phyloP scores from a whole-genome alignment of 495 filamentous ascomycete genomes.

The Talaromyces thailandensis region DNA sequence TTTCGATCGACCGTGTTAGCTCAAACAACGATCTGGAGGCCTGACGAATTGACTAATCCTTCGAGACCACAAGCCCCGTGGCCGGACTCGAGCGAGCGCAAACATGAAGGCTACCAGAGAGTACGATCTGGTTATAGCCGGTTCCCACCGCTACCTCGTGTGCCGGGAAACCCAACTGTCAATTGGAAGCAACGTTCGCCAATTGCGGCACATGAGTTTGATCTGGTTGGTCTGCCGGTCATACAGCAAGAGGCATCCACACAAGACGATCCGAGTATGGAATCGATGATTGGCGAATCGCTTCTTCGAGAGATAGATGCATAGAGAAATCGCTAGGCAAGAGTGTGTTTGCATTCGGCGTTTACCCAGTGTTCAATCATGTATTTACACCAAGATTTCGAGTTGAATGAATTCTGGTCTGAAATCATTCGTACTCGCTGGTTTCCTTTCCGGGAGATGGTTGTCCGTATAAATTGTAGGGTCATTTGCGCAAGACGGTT shows the following conservation, averaged over 20 bases:
- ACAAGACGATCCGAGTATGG: conserved; percentile 6
- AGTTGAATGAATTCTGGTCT: neutral
- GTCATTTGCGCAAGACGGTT: neutral
- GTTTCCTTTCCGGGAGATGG: neutral
- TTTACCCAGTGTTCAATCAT: neutral
- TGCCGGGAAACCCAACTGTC: conserved; percentile 20
- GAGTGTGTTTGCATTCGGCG: neutral
- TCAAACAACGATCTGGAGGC: conserved; percentile 15
- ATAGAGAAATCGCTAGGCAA: neutral
- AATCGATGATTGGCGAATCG: neutral
- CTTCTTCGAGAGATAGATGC: conserved; percentile 2
- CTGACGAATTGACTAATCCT: neutral
- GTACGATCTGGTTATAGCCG: conserved; percentile 16
- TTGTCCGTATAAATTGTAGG: neutral
- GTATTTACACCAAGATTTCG: neutral
- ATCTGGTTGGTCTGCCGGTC: conserved; percentile 7
- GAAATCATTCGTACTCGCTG: neutral
- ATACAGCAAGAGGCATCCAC: neutral
- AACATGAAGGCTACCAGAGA: conserved; percentile 23
- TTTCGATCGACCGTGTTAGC: conserved; percentile 12
- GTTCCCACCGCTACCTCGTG: conserved; percentile 18
- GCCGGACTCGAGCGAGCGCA: conserved; percentile 18
- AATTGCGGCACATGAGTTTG: conserved; percentile 7
- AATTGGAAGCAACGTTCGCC: conserved; percentile 15
- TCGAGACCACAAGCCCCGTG: conserved; percentile 14